phyloP scores from a whole-genome alignment of 352 stramenopile genomes.

The Phytophthora tubulina region DNA sequence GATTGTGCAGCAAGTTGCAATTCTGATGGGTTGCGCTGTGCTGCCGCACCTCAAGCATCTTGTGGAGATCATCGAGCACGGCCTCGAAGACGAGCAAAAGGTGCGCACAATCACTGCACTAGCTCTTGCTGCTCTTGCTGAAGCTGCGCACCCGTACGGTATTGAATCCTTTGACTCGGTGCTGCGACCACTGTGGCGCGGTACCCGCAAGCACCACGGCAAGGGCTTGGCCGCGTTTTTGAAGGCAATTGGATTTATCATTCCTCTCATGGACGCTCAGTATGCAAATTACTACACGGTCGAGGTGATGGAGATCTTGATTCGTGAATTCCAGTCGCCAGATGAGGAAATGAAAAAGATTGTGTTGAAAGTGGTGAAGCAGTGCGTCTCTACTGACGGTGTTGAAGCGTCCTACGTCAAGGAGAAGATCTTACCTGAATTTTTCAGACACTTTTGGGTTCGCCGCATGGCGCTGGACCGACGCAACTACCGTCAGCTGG shows the following conservation, averaged over 20 bases:
- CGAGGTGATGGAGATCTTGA: conserved; percentile 99
- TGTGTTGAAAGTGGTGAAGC: conserved; percentile 96
- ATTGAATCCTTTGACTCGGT: conserved; percentile 99
- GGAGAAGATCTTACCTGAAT: conserved; percentile 98
- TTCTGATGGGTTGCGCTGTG: conserved; percentile 98
- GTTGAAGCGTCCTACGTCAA: conserved; percentile 98
- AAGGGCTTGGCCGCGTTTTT: conserved; percentile 99
- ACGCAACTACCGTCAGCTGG: conserved; percentile 98
- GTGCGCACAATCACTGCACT: conserved; percentile 98
- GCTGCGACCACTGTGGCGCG: conserved; percentile 97
- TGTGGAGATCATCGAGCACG: conserved; percentile 98
- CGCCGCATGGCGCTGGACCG: conserved; percentile 98
- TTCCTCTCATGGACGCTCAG: conserved; percentile 99
- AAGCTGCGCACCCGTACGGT: conserved; percentile 98
- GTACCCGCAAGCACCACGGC: conserved; percentile 97
- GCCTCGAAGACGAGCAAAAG: conserved; percentile 98
- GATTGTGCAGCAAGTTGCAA: conserved; percentile 99
- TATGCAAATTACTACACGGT: conserved; percentile 99
- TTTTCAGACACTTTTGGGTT: conserved; percentile 99
- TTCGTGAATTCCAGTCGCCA: conserved; percentile 98
- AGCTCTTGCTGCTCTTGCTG: conserved; percentile 97
- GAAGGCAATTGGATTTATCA: conserved; percentile 99
- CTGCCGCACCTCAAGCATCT: conserved; percentile 98
- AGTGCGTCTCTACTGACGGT: conserved; percentile 98
- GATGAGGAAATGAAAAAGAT: conserved; percentile 99